Conservation (phyloP, 2,329 filamentous ascomycete species). For the Aureobasidium sp. region DNA sequence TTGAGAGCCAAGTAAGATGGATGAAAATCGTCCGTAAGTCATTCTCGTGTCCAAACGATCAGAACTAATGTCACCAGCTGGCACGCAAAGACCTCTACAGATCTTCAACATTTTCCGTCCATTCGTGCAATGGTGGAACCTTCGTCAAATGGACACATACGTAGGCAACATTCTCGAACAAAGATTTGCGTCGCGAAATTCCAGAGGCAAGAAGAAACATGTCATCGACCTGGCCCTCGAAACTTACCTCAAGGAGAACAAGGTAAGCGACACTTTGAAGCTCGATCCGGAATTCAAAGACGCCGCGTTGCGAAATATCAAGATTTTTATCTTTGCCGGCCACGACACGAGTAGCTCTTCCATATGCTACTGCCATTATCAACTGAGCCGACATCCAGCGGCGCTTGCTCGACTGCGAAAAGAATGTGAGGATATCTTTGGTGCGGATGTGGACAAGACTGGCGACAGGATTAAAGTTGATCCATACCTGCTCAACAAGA, state of each 20-base stretch:
- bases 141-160: constrained; percentile 30
- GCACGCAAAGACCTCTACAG: constrained; percentile 31
- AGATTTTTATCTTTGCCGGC: constrained; percentile 38
- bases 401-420: constrained; percentile 32
- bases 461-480: constrained; percentile 36
- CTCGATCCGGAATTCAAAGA: constrained; percentile 33
- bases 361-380: constrained; percentile 34
- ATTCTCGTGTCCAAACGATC: no score
- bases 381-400: constrained; percentile 31
- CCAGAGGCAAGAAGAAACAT: constrained; percentile 29
- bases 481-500: constrained; percentile 42
- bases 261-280: constrained; percentile 20
- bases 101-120: constrained; percentile 32
- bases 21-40: constrained; percentile 16
- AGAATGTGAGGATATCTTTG: constrained; percentile 50
- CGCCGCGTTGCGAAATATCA: constrained; percentile 32
- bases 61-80: constrained; percentile 20
- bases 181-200: constrained; percentile 29
- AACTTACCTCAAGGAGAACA: constrained; percentile 33
- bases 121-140: constrained; percentile 30
- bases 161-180: constrained; percentile 31
- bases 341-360: constrained; percentile 37
- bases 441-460: constrained; percentile 32
- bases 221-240: constrained; percentile 30
- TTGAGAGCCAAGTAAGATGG: constrained; percentile 33